phyloP scores from a whole-genome alignment of 1,139 yeast species.

The Diutina rugosa region DNA sequence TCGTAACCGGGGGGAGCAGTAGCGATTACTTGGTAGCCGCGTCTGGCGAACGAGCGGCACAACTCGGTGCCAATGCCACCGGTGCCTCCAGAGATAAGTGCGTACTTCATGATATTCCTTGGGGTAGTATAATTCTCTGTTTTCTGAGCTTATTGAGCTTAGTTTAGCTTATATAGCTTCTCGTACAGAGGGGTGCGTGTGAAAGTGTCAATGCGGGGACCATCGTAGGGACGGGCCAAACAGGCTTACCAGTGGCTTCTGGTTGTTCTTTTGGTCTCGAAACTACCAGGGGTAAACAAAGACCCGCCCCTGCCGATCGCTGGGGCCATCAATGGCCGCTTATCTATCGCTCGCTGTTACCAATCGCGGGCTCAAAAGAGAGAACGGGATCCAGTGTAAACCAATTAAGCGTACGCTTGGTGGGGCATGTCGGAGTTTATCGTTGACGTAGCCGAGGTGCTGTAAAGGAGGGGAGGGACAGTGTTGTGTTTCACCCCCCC shows the following conservation, averaged over 20 bases:
- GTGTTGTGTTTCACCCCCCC: neutral
- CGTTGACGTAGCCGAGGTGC: neutral
- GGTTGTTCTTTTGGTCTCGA: neutral
- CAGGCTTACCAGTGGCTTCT: too few species aligned
- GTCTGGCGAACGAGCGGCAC: neutral
- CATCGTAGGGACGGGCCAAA: too few species aligned
- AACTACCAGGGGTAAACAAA: neutral
- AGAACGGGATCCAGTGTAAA: too few species aligned
- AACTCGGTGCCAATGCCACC: conserved; percentile 1
- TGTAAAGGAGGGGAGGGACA: too few species aligned
- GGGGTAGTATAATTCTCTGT: too few species aligned
- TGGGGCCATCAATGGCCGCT: neutral
- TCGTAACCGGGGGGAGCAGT: neutral
- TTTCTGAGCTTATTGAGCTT: neutral
- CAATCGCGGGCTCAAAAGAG: neutral
- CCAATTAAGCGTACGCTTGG: too few species aligned
- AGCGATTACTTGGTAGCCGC: neutral
- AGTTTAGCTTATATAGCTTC: too few species aligned
- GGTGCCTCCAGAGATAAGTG: neutral
- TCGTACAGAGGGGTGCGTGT: too few species aligned
- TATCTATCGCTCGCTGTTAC: neutral
- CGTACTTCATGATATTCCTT: neutral
- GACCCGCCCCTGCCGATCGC: neutral
- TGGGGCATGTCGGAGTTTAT: too few species aligned
- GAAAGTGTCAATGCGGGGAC: too few species aligned